These are phyloP conservation scores for Auricularia heimuer DNA, from an alignment of 768 basidiomycete species.

Conservation along the genomic window DNA sequence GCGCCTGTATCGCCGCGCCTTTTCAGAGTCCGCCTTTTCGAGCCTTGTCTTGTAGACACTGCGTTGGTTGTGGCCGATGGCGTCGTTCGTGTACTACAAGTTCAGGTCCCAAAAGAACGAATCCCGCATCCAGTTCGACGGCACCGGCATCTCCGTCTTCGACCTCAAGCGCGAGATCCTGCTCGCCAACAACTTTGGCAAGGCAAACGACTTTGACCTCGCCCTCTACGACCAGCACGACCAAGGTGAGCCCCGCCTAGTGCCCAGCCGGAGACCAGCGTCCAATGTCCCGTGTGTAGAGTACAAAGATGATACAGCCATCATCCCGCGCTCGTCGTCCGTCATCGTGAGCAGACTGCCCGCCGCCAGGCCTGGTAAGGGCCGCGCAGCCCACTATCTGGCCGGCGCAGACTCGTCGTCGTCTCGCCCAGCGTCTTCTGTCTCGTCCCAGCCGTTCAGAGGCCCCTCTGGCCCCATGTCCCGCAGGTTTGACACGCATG, in stretches of 20 bases:
- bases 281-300: conserved; percentile 37
- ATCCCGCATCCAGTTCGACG: conserved; percentile 93
- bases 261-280: background rate
- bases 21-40: background rate
- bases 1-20: background rate
- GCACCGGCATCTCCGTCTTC: conserved; percentile 97
- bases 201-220: conserved; percentile 95
- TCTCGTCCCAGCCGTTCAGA: conserved; percentile 28
- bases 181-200: conserved; percentile 88
- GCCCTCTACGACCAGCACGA: conserved; percentile 79
- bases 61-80: conserved; percentile 32
- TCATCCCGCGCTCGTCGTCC: conserved; percentile 91
- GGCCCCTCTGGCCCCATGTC: conserved; percentile 54
- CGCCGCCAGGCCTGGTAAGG: conserved; percentile 68
- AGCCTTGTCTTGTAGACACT: background rate
- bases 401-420: conserved; percentile 23
- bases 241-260: conserved; percentile 53
- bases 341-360: conserved; percentile 89
- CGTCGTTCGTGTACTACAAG: conserved; percentile 95
- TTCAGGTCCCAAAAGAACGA: conserved; percentile 94
- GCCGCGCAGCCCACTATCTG: conserved; percentile 70
- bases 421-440: conserved; percentile 21
- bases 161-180: conserved; percentile 99
- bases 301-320: conserved; percentile 80
- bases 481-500: conserved; percentile 69